phyloP scores from a whole-genome alignment of 176 grass and related monocot species.

The Bromus sterilis region DNA sequence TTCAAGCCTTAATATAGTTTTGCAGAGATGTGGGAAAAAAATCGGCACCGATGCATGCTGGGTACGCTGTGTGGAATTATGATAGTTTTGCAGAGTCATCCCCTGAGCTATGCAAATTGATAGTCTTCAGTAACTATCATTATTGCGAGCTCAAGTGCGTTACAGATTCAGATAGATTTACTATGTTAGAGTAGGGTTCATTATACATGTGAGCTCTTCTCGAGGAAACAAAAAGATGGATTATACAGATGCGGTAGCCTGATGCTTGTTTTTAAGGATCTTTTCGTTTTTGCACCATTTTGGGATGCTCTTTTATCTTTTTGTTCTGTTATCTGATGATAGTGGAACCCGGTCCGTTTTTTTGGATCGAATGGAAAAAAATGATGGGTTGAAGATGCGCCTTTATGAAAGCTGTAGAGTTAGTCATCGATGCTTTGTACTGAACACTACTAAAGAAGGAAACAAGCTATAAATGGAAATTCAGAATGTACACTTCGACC shows the following conservation, averaged over 20 bases:
- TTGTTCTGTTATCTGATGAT: too few species aligned
- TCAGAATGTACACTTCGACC: neutral
- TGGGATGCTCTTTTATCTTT: too few species aligned
- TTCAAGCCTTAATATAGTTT: neutral
- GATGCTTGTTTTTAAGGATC: too few species aligned
- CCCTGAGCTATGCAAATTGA: neutral
- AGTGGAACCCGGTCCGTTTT: too few species aligned
- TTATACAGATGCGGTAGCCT: too few species aligned
- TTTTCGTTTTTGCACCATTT: too few species aligned
- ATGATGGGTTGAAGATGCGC: neutral
- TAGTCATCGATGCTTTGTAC: neutral
- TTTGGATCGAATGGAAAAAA: too few species aligned
- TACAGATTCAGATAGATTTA: neutral
- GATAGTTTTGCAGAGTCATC: neutral
- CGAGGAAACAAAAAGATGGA: neutral
- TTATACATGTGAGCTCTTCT: neutral
- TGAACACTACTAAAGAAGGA: neutral
- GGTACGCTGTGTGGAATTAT: neutral
- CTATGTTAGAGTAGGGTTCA: neutral
- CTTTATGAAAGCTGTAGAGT: neutral
- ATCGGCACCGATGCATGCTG: neutral
- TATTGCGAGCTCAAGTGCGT: neutral
- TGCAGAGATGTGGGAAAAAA: neutral
- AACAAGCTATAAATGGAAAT: slow-evolving; percentile 10
- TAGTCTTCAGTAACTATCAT: neutral